Conservation (phyloP, 257 asterid species). For the Solanum chiquidenum region DNA sequence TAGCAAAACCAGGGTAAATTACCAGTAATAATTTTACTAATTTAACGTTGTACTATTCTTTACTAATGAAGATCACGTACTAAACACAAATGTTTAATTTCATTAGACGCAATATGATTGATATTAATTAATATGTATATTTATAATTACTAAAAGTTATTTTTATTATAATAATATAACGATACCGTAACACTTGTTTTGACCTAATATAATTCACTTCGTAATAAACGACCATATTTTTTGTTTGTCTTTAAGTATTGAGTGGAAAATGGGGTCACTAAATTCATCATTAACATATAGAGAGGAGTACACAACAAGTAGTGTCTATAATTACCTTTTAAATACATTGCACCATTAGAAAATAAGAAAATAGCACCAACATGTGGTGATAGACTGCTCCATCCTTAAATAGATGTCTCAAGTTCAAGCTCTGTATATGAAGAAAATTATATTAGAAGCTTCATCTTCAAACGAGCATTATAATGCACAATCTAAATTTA, state of each 20-base stretch:
- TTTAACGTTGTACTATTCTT: neutral
- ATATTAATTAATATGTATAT: neutral
- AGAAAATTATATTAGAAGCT: too few species aligned
- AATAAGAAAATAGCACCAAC: neutral
- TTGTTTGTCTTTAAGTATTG: neutral
- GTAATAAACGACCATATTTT: neutral
- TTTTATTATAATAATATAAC: too few species aligned
- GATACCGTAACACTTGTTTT: neutral
- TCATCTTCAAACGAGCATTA: too few species aligned
- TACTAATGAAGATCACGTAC: neutral
- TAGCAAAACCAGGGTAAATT: neutral
- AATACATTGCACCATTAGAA: neutral
- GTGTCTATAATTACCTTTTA: neutral
- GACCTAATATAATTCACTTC: neutral
- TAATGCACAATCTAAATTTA: rapidly evolving
- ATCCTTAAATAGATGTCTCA: too few species aligned
- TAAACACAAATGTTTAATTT: neutral
- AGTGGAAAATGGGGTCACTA: neutral
- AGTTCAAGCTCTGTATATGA: rapidly evolving
- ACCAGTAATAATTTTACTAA: neutral
- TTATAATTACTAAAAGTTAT: too few species aligned
- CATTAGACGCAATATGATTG: neutral
- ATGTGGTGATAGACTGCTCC: neutral
- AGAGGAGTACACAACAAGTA: neutral
- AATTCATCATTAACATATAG: neutral